Conservation (phyloP, 2,329 filamentous ascomycete genomes). For the Talaromyces sp. region DNA sequence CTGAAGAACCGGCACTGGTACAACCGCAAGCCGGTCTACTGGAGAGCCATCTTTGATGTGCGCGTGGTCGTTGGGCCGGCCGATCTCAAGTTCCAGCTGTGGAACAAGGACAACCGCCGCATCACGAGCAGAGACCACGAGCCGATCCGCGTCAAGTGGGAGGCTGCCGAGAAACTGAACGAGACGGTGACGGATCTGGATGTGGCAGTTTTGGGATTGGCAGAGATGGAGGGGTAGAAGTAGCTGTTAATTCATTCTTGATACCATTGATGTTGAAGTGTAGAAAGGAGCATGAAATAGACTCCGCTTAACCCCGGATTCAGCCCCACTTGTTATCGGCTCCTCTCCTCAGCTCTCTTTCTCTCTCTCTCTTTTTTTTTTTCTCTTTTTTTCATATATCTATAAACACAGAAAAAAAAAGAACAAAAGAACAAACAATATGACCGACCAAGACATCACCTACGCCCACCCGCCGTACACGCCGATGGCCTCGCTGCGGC, state of each 20-base stretch:
- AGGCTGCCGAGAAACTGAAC: slow-evolving; percentile 1
- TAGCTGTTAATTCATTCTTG: background rate
- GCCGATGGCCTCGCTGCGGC: slow-evolving; percentile 24
- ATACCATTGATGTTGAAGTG: background rate
- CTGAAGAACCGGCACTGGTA: slow-evolving; percentile 33
- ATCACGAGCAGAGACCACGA: slow-evolving; percentile 22
- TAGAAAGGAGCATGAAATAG: background rate
- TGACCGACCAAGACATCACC: slow-evolving; percentile 17
- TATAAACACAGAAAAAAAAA: background rate
- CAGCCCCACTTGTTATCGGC: background rate
- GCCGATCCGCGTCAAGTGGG: slow-evolving; percentile 27
- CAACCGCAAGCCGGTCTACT: slow-evolving; percentile 23
- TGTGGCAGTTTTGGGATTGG: background rate
- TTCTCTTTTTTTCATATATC: background rate
- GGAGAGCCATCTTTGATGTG: slow-evolving; percentile 26
- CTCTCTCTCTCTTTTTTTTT: background rate
- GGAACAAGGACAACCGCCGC: slow-evolving; percentile 19
- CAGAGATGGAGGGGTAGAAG: background rate
- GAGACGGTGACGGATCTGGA: background rate
- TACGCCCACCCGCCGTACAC: slow-evolving; percentile 19
- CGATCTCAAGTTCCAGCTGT: slow-evolving; percentile 31
- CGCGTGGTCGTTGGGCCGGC: slow-evolving; percentile 28
- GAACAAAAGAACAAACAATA: slow-evolving; percentile 11
- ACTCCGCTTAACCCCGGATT: background rate
- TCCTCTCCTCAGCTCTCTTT: background rate